phyloP scores from a whole-genome alignment of 176 grass and related monocot species.

The Juncus inflexus region DNA sequence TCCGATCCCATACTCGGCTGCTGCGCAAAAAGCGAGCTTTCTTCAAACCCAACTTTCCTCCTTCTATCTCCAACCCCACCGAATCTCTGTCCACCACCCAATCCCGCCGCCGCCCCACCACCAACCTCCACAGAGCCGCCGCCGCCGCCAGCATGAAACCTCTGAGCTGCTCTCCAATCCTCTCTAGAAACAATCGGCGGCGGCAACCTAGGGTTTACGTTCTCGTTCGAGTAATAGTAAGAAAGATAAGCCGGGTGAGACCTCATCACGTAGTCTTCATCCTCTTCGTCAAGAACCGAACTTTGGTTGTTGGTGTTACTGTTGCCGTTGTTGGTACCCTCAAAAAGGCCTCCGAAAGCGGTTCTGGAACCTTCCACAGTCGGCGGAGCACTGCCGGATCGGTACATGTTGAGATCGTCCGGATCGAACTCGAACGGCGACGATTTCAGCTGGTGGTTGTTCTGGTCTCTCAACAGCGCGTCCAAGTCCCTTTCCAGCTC shows the following conservation, averaged over 20 bases:
- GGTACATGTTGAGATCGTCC: slow-evolving; percentile 75
- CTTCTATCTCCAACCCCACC: slow-evolving; percentile 66
- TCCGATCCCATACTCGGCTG: slow-evolving; percentile 51
- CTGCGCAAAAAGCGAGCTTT: slow-evolving; percentile 50
- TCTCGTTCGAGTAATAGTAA: slow-evolving; percentile 87
- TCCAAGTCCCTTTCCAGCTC: slow-evolving; percentile 76
- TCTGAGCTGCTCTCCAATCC: slow-evolving; percentile 69
- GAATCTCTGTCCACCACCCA: background rate
- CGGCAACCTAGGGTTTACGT: slow-evolving; percentile 80
- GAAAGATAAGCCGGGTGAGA: slow-evolving; percentile 69
- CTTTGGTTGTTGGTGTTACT: slow-evolving; percentile 25
- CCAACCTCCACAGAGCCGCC: slow-evolving; percentile 15
- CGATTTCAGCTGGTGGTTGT: slow-evolving; percentile 26
- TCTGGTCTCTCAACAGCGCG: slow-evolving; percentile 69
- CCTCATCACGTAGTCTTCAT: slow-evolving; percentile 67
- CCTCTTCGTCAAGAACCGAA: slow-evolving; percentile 48
- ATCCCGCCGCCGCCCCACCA: background rate
- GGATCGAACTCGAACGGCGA: slow-evolving; percentile 32
- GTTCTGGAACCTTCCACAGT: slow-evolving; percentile 76
- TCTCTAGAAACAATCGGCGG: slow-evolving; percentile 71
- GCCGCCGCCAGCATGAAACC: slow-evolving; percentile 34
- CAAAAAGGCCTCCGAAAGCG: slow-evolving; percentile 46
- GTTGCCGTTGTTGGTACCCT: slow-evolving; percentile 60
- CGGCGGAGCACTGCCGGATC: slow-evolving; percentile 82
- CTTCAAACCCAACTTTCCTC: slow-evolving; percentile 17